These are phyloP conservation scores for Microthyrium microscopicum DNA, from an alignment of 2,329 filamentous ascomycete genomes.

Conservation along the genomic window DNA sequence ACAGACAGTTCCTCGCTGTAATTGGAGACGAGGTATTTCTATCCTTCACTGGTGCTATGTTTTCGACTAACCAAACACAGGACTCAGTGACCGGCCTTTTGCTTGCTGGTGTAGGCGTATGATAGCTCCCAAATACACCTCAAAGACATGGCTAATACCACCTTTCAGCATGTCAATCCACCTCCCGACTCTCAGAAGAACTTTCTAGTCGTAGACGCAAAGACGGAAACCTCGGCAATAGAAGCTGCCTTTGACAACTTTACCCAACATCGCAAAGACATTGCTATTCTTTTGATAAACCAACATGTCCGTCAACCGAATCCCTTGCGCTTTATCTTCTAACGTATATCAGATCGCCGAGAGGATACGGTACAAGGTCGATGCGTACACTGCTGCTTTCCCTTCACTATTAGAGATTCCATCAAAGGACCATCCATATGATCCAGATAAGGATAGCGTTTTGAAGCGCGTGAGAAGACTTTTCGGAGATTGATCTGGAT, in stretches of 20 bases:
- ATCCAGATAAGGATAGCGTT: conserved; percentile 97
- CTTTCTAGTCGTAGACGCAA: conserved; percentile 88
- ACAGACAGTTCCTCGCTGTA: conserved; percentile 90
- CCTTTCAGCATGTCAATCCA: conserved; percentile 64
- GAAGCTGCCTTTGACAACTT: conserved; percentile 83
- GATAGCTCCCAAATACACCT: conserved; percentile 14
- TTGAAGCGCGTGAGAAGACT: conserved; percentile 67
- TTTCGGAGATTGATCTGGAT: conserved; percentile 45
- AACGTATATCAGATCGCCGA: conserved; percentile 57
- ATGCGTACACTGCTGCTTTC: conserved; percentile 86
- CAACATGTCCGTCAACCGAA: conserved; percentile 55
- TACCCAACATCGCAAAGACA: conserved; percentile 82
- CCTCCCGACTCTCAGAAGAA: conserved; percentile 88
- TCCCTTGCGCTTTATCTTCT: background rate
- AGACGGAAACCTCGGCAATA: conserved; percentile 78
- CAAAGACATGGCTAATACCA: background rate
- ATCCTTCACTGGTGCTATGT: conserved; percentile 1
- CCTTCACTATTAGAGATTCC: conserved; percentile 94
- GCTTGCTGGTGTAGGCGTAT: conserved; percentile 85
- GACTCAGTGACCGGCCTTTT: conserved; percentile 92
- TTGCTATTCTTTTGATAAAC: conserved; percentile 92
- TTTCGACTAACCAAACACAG: conserved; percentile 29
- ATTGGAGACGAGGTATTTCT: conserved; percentile 78
- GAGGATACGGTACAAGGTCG: conserved; percentile 76
- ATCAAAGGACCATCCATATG: conserved; percentile 97